phyloP scores from a whole-genome alignment of 352 stramenopile species.

The Thalassiosira exigua region DNA sequence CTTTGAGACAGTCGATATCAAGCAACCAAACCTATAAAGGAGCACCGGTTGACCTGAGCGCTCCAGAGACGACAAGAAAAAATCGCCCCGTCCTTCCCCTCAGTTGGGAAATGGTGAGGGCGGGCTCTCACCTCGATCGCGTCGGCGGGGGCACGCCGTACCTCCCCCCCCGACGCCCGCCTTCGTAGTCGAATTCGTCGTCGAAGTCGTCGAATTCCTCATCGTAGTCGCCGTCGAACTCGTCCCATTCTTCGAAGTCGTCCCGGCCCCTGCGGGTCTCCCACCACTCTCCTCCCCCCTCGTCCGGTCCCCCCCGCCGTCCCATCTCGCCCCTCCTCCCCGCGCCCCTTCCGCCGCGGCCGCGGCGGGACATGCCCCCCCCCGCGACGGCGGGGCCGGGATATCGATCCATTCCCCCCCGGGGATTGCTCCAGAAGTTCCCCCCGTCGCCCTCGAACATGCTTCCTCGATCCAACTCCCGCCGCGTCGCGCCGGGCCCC shows the following conservation, averaged over 20 bases:
- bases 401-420: conserved; percentile 41
- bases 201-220: conserved; percentile 26
- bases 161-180: conserved; percentile 10
- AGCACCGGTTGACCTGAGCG: too few relatives aligned
- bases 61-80: too few relatives aligned
- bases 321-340: conserved; percentile 8
- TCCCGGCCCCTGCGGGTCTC: conserved; percentile 11
- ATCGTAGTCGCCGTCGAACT: conserved; percentile 1
- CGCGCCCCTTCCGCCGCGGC: neutral
- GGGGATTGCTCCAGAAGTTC: conserved; percentile 80
- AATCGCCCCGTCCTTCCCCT: conserved; percentile 10
- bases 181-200: conserved; percentile 32
- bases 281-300: conserved; percentile 34
- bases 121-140: conserved; percentile 18
- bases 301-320: conserved; percentile 1
- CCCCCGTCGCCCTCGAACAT: conserved; percentile 39
- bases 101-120: neutral
- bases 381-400: neutral
- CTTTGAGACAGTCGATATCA: too few relatives aligned
- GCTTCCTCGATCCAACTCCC: neutral
- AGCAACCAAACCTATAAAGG: too few relatives aligned
- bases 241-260: neutral
- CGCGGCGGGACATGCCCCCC: neutral
- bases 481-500: neutral
- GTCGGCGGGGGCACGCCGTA: conserved; percentile 45